Percentiles rank a stretch among this genome's conserved stretches.
phyloP scores from a whole-genome alignment of 148 eudicot species.

The Bassia scoparia region DNA sequence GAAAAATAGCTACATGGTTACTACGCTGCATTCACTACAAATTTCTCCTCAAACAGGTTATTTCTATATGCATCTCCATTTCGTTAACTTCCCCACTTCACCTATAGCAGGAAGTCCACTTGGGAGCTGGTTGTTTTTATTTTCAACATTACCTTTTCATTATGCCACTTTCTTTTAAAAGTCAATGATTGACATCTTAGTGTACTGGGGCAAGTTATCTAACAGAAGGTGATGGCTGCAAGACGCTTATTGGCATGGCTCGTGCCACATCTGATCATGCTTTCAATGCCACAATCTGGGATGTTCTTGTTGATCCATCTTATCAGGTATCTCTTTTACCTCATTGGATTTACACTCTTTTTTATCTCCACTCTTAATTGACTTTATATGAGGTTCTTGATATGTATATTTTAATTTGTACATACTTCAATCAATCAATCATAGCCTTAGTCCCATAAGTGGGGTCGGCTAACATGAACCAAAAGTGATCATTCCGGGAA shows the following conservation, averaged over 20 bases:
- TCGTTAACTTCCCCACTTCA: too few relatives aligned
- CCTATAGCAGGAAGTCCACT: background rate
- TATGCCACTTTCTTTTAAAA: slow-evolving; percentile 18
- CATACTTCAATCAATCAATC: too few relatives aligned
- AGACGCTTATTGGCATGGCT: slow-evolving; percentile 94
- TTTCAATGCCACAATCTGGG: slow-evolving; percentile 98
- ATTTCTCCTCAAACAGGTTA: slow-evolving; percentile 69
- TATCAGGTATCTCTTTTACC: slow-evolving; percentile 65
- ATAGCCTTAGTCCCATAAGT: too few relatives aligned
- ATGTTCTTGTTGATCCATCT: slow-evolving; percentile 92
- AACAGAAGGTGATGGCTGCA: slow-evolving; percentile 64
- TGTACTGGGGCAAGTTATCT: slow-evolving; percentile 73
- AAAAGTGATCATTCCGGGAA: too few relatives aligned
- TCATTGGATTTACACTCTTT: too few relatives aligned
- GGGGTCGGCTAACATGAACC: too few relatives aligned
- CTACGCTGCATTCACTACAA: slow-evolving; percentile 63
- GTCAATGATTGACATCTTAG: slow-evolving; percentile 53
- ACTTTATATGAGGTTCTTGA: slow-evolving; percentile 1
- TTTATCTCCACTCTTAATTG: too few relatives aligned
- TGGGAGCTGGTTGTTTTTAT: background rate
- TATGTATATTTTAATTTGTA: too few relatives aligned
- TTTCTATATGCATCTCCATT: slow-evolving; percentile 21
- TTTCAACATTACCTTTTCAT: background rate
- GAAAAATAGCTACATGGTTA: slow-evolving; percentile 94
- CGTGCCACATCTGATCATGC: slow-evolving; percentile 99